Base-by-base conservation (phyloP, 2,329 filamentous ascomycete genomes). In the Huntiella bhutanensis region DNA sequence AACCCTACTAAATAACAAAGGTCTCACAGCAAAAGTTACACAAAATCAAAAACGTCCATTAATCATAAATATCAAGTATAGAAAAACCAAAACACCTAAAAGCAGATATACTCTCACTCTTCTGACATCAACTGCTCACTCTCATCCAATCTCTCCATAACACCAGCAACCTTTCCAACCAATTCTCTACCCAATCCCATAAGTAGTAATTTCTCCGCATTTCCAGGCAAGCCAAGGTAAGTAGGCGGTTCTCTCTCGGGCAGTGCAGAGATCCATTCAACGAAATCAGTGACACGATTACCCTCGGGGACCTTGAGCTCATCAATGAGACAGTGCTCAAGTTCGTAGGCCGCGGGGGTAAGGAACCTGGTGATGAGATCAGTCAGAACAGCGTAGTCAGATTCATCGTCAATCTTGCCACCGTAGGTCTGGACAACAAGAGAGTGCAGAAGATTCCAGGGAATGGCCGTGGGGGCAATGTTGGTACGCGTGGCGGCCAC, bases 191-290 rank as follows among this genome's bases (percentile, higher is more conserved):
- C 92, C 56, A 94, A 77, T 2, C 84, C 87, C 11, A 94, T 83
- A 32, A 98, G 70, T 55, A 98, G 63, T 58, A 98, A 60, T 64
- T 96, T 98, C 75, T 98, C 91, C 15, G 91, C 91, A 60, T 98
- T 95, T 22, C 85, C 84, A 33, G 91, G 91, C 54, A 98, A 64
- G 16, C 91, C 92, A 12, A 98, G 70, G 59, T 94, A 98, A 1
- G 86, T 94, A 4, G 91, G 91, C 22, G 92, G 92, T 62, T 98
- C 91, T 55, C 91, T 77, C 69, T 98, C 91, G 0, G 91, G 91
- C 51, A 98, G 68, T 51, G 75, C 76, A 55, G 93, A 83, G 51
- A 98, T 84, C 92, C 92, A 98, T 34, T 72, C 70, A 62, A 81
- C 79, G 59, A 96, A 96, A 56, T 93, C 85, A 52, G 79, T 75